Evolutionary conservation across 257 asterid genomes (phyloP), one percentile per base, ranked within the genome.

Genomic region (Datura wrightii): DNA sequence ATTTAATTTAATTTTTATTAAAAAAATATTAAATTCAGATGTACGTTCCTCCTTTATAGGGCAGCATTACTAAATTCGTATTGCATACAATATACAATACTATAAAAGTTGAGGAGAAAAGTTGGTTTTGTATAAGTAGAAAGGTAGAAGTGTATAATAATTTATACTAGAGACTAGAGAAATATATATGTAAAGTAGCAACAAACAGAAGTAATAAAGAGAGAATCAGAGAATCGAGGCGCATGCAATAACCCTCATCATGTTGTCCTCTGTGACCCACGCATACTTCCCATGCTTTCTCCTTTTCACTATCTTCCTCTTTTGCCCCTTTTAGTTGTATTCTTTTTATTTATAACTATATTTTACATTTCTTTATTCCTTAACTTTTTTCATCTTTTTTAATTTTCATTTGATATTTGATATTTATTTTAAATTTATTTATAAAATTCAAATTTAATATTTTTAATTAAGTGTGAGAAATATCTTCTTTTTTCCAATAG

Each of bases 241-340:
- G 94, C 98, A 93, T 94, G 98, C 95, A 93, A 88, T 79, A 85
- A 62, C 59, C 87, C 79, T 89, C 88, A 94, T 93, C 89, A 94
- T 93, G 84, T 79, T 91, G 98, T 93, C 89, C 87, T 92, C 91
- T 85, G 79, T 85, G 82, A 53, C 90, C 90, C 90, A 88, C 88
- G 91, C 95, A 79, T 80, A 74, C 87, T 78, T 86, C 86, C 87
- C 93, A 85, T 86, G 87, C 89, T 82, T 24, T 83, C 89, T 74
- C 88, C 83, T 83, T 86, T 88, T 78, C 85, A 70, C 85, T 66
- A 63, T 46, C 78, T 10, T 62, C 1, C 42, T 44, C 10, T 2
- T 0, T 37, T 85, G 44, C 85, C 89, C 89, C 37, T 79, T 78
- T n/a, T 74, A 36, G 6, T 60, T 8, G 2, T 2, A 52, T 52